Conservation (phyloP, 495 filamentous ascomycete species). For the Neurospora africana region DNA sequence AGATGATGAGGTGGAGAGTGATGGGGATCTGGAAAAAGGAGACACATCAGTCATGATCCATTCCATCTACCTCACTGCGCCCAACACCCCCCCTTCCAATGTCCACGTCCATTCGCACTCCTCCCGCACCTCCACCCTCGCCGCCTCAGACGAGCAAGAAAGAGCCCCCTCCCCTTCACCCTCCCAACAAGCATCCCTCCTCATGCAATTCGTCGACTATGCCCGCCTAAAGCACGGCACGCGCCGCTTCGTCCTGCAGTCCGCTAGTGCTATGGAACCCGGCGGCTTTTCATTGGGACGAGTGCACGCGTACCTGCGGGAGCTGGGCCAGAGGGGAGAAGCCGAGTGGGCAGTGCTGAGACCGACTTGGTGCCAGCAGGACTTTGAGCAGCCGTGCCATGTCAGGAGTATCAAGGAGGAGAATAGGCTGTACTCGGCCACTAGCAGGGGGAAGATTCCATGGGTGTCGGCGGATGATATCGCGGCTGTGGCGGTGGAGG, state of each 20-base stretch:
- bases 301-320: slow-evolving; percentile 25
- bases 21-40: not conserved
- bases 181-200: slow-evolving; percentile 3
- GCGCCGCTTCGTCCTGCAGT: slow-evolving; percentile 35
- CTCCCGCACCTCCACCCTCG: not conserved
- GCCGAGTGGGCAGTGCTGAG: slow-evolving; percentile 34
- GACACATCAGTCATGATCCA: slow-evolving; percentile 7
- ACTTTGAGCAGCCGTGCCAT: slow-evolving; percentile 19
- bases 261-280: slow-evolving; percentile 24
- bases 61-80: slow-evolving; percentile 31
- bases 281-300: slow-evolving; percentile 26
- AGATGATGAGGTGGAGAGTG: not conserved
- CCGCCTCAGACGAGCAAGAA: not conserved
- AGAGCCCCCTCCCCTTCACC: not conserved
- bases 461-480: slow-evolving; percentile 41
- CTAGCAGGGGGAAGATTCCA: slow-evolving; percentile 32
- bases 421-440: slow-evolving; percentile 34
- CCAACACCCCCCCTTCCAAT: not conserved
- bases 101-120: not conserved
- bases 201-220: slow-evolving; percentile 32
- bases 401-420: slow-evolving; percentile 27
- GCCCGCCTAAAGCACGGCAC: slow-evolving; percentile 22
- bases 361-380: slow-evolving; percentile 38
- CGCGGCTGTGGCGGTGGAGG: slow-evolving; percentile 33
- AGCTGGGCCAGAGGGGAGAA: slow-evolving; percentile 27